A percentile compares a stretch with the other conserved stretches of the same genome.
Evolutionary conservation across 768 basidiomycete species (phyloP).

Genomic region (Amanita phalloides): DNA sequence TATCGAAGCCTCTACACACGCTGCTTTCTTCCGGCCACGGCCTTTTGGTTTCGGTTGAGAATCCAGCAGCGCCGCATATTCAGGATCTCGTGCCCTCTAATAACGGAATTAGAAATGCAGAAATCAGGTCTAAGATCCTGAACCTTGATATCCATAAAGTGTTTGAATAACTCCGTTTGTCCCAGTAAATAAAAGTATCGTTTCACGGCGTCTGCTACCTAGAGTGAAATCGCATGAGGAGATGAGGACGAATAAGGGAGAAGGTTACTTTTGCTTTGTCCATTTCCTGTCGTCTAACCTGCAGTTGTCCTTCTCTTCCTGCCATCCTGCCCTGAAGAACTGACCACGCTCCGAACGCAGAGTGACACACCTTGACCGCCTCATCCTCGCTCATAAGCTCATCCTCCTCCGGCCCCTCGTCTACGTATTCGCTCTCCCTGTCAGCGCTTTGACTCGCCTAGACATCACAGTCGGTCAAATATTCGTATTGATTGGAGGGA

Average conservation of each 20-base stretch:
- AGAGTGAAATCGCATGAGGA: slow-evolving; percentile 9
- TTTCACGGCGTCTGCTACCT: slow-evolving; percentile 92
- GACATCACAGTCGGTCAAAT: slow-evolving; percentile 13
- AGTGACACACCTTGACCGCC: slow-evolving; percentile 13
- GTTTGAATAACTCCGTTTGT: slow-evolving; percentile 95
- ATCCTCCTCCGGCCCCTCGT: slow-evolving; percentile 48
- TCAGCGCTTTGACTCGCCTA: slow-evolving; percentile 41
- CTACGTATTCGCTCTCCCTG: slow-evolving; percentile 66
- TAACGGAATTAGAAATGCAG: not conserved
- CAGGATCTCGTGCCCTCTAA: slow-evolving; percentile 83
- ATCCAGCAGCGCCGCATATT: slow-evolving; percentile 84
- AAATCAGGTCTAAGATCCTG: slow-evolving; percentile 6
- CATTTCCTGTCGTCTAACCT: too few relatives aligned
- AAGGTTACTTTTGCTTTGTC: slow-evolving; percentile 7
- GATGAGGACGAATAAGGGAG: slow-evolving; percentile 8
- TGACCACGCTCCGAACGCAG: not conserved
- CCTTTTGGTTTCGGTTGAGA: slow-evolving; percentile 32
- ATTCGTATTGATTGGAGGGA: too few relatives aligned
- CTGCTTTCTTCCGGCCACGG: slow-evolving; percentile 60
- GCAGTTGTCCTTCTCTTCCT: not conserved
- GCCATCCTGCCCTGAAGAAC: slow-evolving; percentile 2
- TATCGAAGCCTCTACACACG: slow-evolving; percentile 17
- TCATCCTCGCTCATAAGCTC: slow-evolving; percentile 43
- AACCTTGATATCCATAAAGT: slow-evolving; percentile 96
- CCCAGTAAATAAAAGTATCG: slow-evolving; percentile 96